Conservation (phyloP, 1,284 basidiomycete genomes). For the Tilletia indica region DNA sequence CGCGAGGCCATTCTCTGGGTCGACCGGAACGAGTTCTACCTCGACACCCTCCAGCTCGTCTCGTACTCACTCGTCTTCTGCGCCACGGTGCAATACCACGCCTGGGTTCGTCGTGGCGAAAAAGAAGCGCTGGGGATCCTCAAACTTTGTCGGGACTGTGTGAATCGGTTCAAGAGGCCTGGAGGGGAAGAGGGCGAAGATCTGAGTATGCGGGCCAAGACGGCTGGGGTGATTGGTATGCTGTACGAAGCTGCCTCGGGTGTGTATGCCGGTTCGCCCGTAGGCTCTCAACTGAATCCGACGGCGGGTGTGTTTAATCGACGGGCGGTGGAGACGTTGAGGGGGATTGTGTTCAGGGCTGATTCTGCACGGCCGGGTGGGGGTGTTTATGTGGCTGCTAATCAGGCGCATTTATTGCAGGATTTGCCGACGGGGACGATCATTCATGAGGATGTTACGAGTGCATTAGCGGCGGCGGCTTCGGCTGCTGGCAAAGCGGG, state of each 20-base stretch:
- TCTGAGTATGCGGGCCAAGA: slow-evolving; percentile 78
- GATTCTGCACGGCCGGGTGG: slow-evolving; percentile 68
- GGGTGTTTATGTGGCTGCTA: slow-evolving; percentile 74
- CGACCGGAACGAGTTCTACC: slow-evolving; percentile 45
- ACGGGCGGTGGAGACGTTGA: slow-evolving; percentile 55
- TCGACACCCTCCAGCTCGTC: slow-evolving; percentile 47
- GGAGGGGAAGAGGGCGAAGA: slow-evolving; percentile 51
- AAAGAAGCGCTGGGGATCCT: slow-evolving; percentile 35
- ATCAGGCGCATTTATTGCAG: slow-evolving; percentile 60
- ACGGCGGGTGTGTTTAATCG: slow-evolving; percentile 58
- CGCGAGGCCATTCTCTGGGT: slow-evolving; percentile 46
- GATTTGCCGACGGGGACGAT: slow-evolving; percentile 68
- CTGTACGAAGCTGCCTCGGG: slow-evolving; percentile 69
- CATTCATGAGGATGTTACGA: slow-evolving; percentile 59
- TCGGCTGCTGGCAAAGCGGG: no score
- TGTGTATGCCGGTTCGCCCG: slow-evolving; percentile 44
- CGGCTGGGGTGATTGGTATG: slow-evolving; percentile 81
- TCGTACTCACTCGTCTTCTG: slow-evolving; percentile 50
- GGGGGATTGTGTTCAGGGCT: slow-evolving; percentile 66
- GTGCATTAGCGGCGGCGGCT: neutral
- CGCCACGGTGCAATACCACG: slow-evolving; percentile 49
- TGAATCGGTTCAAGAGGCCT: slow-evolving; percentile 25
- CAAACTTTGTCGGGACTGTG: slow-evolving; percentile 8
- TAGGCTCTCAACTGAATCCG: slow-evolving; percentile 56
- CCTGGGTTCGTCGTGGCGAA: slow-evolving; percentile 44